Evolutionary conservation across 495 filamentous ascomycete species (phyloP).

Genomic region (Aspergillus taichungensis): DNA sequence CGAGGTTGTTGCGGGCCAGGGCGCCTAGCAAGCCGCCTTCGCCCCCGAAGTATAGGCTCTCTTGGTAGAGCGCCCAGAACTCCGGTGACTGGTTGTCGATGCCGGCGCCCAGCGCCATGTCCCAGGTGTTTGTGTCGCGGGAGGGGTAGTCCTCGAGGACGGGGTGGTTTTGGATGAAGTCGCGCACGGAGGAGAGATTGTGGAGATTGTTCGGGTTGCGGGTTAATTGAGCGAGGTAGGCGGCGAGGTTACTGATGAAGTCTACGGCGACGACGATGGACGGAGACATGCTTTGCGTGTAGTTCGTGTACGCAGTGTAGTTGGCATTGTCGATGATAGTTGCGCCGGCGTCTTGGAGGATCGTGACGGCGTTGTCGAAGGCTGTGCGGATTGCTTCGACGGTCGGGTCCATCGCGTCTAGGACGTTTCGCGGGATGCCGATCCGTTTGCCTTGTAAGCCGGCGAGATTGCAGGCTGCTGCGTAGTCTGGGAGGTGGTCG

Average conservation of each 20-base stretch:
- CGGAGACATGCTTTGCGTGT: slow-evolving; percentile 19
- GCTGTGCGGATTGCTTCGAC: slow-evolving; percentile 25
- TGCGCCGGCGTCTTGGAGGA: slow-evolving; percentile 40
- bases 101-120: slow-evolving; percentile 27
- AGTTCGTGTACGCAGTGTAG: slow-evolving; percentile 39
- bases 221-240: slow-evolving; percentile 38
- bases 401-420: slow-evolving; percentile 11
- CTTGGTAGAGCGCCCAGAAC: slow-evolving; percentile 37
- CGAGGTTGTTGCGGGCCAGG: slow-evolving; percentile 34
- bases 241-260: slow-evolving; percentile 32
- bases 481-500: slow-evolving; percentile 37
- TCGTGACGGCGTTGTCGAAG: slow-evolving; percentile 36
- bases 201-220: slow-evolving; percentile 39
- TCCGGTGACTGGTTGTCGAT: slow-evolving; percentile 30
- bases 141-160: slow-evolving; percentile 37
- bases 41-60: slow-evolving; percentile 36
- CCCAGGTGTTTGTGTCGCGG: slow-evolving; percentile 41
- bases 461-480: slow-evolving; percentile 39
- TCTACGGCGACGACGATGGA: slow-evolving; percentile 33
- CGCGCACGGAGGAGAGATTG: slow-evolving; percentile 28
- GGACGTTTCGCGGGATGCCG: slow-evolving; percentile 44
- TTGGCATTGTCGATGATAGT: slow-evolving; percentile 44
- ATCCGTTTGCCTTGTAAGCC: slow-evolving; percentile 41
- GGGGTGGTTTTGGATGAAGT: slow-evolving; percentile 36
- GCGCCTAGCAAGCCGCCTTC: slow-evolving; percentile 43